Percentiles rank a stretch among this genome's conserved stretches.
phyloP scores from a whole-genome alignment of 257 asterid species.

The Mitragyna speciosa region DNA sequence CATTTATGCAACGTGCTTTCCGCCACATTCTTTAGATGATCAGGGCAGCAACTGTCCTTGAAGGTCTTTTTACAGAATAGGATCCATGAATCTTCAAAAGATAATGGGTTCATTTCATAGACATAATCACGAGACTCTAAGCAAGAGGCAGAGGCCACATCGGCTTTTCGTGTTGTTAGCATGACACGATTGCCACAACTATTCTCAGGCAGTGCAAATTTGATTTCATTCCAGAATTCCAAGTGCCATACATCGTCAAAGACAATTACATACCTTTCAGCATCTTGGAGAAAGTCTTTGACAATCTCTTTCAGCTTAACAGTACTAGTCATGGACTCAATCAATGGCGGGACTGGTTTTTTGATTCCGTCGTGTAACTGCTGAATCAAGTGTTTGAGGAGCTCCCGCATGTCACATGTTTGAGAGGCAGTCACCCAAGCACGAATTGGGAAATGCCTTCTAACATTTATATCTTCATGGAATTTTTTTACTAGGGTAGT shows the following conservation, averaged over 20 bases:
- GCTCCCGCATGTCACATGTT: background rate
- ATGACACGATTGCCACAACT: slow-evolving; percentile 19
- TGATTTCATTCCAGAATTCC: slow-evolving; percentile 18
- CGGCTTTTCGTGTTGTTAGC: slow-evolving; percentile 9
- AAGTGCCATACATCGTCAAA: slow-evolving; percentile 28
- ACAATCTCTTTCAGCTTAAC: background rate
- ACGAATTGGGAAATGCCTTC: background rate
- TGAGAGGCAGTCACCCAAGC: background rate
- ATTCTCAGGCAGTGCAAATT: slow-evolving; percentile 12
- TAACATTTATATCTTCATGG: background rate
- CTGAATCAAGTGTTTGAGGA: background rate
- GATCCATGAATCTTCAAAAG: slow-evolving; percentile 2
- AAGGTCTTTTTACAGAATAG: slow-evolving; percentile 1
- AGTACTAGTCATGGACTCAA: background rate
- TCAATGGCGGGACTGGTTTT: background rate
- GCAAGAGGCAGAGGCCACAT: slow-evolving; percentile 10
- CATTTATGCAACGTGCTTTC: background rate
- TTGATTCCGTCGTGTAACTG: background rate
- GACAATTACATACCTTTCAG: slow-evolving; percentile 18
- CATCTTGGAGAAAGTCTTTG: background rate
- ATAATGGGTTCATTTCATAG: background rate
- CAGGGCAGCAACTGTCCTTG: background rate
- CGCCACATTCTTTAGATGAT: background rate
- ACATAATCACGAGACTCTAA: background rate
- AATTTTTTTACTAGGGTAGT: background rate